Evolutionary conservation across 208 protist species (phyloP).

Genomic region (Crithidia brevicula): DNA sequence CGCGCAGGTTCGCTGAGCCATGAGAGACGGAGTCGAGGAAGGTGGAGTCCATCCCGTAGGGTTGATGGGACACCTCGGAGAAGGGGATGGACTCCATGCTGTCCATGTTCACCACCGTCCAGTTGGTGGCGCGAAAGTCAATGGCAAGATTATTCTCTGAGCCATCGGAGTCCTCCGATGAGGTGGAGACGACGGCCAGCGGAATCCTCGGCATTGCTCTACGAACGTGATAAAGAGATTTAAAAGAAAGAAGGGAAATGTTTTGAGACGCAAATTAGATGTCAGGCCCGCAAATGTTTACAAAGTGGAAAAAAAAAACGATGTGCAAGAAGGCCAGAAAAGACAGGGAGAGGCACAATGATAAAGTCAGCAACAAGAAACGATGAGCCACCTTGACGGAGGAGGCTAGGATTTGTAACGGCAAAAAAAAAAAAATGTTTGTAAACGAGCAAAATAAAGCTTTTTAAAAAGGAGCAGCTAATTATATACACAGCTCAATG

Average conservation of each 20-base stretch:
- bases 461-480: no score
- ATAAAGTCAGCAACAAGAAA: no score
- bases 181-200: conserved; percentile 13
- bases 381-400: no score
- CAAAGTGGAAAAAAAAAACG: no score
- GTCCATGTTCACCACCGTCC: conserved; percentile 33
- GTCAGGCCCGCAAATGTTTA: no score
- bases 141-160: conserved; percentile 3
- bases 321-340: no score
- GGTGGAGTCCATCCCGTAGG: conserved; percentile 38
- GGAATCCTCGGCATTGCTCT: conserved; percentile 23
- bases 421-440: no score
- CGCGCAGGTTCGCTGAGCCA: neutral
- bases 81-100: conserved; percentile 48
- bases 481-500: no score
- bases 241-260: neutral
- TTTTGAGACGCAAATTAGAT: no score
- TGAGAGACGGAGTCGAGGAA: conserved; percentile 32
- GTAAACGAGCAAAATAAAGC: no score
- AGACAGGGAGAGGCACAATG: no score
- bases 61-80: conserved; percentile 47
- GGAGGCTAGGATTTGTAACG: no score
- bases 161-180: conserved; percentile 21
- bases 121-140: conserved; percentile 18
- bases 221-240: neutral